phyloP scores from a whole-genome alignment of 2,329 filamentous ascomycete species.

The Coniochaeta hoffmannii region DNA sequence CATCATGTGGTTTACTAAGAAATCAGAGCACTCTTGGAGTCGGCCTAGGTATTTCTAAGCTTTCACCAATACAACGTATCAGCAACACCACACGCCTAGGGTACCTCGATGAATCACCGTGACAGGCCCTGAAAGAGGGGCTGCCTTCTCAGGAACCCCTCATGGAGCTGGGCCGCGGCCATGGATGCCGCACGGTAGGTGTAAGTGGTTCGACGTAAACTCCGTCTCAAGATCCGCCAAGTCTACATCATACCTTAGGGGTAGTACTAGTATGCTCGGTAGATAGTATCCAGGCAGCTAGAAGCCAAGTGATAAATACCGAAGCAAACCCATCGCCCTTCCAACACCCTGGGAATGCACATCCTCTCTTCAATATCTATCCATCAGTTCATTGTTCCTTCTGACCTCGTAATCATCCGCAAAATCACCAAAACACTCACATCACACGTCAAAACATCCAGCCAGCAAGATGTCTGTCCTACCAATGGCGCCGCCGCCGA shows the following conservation, averaged over 20 bases:
- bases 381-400: too few relatives aligned
- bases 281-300: neutral
- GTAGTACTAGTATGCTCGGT: neutral
- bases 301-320: neutral
- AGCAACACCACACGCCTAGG: too few relatives aligned
- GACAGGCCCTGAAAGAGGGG: neutral
- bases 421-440: neutral
- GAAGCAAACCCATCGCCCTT: neutral
- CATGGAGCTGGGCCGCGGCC: neutral
- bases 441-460: neutral
- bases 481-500: constrained; percentile 38
- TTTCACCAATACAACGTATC: too few relatives aligned
- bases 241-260: neutral
- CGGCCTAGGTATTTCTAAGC: too few relatives aligned
- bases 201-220: neutral
- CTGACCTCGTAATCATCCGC: neutral
- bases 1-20: too few relatives aligned
- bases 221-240: neutral
- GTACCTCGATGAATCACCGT: too few relatives aligned
- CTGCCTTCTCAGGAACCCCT: neutral
- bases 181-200: neutral
- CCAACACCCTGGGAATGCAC: too few relatives aligned
- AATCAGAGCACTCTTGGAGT: too few relatives aligned
- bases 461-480: constrained; percentile 9
- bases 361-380: too few relatives aligned